Evolutionary conservation across 257 asterid genomes (phyloP).

Genomic region (Orobanche coerulescens): DNA sequence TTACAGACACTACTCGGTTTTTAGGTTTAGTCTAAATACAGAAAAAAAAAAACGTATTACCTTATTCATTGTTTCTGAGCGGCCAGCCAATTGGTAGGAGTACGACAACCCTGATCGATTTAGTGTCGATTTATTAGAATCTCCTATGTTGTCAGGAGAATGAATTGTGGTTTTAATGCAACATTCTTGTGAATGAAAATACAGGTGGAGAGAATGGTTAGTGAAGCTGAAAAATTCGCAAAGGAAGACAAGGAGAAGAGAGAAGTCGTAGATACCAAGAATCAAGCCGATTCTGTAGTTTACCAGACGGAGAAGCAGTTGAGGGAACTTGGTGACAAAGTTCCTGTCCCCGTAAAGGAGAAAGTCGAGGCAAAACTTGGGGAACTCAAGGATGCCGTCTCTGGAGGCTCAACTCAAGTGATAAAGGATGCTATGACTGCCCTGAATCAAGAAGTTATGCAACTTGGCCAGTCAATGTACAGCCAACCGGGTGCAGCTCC

Average conservation of each 20-base stretch:
- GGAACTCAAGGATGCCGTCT: slow-evolving; percentile 78
- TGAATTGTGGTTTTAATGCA: too few species aligned
- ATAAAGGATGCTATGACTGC: slow-evolving; percentile 92
- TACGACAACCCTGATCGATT: background rate
- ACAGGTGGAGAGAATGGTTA: slow-evolving; percentile 94
- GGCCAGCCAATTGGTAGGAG: background rate
- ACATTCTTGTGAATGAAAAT: too few species aligned
- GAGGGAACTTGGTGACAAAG: slow-evolving; percentile 94
- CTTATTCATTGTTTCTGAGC: too few species aligned
- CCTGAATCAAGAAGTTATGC: slow-evolving; percentile 96
- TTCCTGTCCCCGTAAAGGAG: slow-evolving; percentile 79
- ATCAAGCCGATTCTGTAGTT: slow-evolving; percentile 88
- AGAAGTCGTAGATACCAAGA: slow-evolving; percentile 93
- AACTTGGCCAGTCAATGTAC: slow-evolving; percentile 87
- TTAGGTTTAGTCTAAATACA: too few species aligned
- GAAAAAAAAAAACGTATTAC: too few species aligned
- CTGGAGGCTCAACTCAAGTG: slow-evolving; percentile 74
- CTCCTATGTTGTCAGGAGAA: background rate
- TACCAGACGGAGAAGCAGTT: slow-evolving; percentile 98
- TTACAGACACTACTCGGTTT: too few species aligned
- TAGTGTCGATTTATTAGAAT: too few species aligned
- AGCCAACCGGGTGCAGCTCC: slow-evolving; percentile 79
- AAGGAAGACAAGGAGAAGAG: slow-evolving; percentile 98
- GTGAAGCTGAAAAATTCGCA: slow-evolving; percentile 84
- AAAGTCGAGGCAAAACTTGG: slow-evolving; percentile 90